Conservation (phyloP, 352 stramenopile genomes). For the Phytophthora constricta region DNA sequence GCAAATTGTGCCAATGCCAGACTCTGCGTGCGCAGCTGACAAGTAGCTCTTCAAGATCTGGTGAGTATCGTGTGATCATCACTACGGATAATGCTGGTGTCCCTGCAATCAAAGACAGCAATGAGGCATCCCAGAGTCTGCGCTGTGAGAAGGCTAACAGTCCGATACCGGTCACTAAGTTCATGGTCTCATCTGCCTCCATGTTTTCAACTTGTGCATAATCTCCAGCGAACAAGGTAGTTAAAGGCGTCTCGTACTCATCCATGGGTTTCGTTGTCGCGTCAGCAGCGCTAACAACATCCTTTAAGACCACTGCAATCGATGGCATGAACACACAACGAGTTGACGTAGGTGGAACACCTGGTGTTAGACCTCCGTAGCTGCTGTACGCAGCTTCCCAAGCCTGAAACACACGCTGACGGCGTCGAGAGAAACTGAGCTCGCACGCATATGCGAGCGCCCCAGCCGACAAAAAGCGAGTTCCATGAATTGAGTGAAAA, state of each 20-base stretch:
- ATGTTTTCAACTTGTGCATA: conserved; percentile 2
- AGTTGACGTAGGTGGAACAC: conserved; percentile 31
- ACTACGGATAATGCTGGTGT: conserved; percentile 39
- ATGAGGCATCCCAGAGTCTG: conserved; percentile 48
- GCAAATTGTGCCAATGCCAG: conserved; percentile 54
- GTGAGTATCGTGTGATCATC: conserved; percentile 50
- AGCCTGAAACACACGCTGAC: conserved; percentile 18
- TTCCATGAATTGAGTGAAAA: conserved; percentile 58
- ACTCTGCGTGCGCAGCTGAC: conserved; percentile 43
- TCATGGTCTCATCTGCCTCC: conserved; percentile 14
- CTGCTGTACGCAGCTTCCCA: conserved; percentile 31
- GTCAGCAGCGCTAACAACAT: neutral
- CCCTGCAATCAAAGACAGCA: conserved; percentile 41
- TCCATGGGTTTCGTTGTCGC: neutral
- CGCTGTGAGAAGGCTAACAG: conserved; percentile 50
- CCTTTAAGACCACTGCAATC: conserved; percentile 32
- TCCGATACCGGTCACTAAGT: conserved; percentile 18
- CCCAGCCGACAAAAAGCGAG: conserved; percentile 53
- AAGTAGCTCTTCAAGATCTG: conserved; percentile 52
- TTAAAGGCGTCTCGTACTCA: conserved; percentile 18
- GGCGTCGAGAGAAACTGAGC: conserved; percentile 4
- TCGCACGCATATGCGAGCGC: conserved; percentile 46
- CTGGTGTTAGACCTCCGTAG: conserved; percentile 30
- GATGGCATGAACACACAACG: conserved; percentile 27
- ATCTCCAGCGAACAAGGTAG: conserved; percentile 21